Base-by-base conservation (phyloP, 805 yeast species). In the Clavispora santaluciae region DNA sequence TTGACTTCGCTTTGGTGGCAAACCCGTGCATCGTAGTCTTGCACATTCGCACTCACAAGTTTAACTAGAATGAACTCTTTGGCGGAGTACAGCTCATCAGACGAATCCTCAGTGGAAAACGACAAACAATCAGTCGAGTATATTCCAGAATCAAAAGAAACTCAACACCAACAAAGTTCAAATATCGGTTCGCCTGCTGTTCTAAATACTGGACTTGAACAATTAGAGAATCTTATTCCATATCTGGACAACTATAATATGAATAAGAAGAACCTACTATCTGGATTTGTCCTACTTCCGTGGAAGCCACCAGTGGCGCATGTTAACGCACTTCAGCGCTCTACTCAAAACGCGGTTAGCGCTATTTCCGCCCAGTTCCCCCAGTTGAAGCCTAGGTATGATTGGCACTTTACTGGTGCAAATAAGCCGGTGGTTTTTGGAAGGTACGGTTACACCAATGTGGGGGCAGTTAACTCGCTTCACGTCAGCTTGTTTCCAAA, bases 241-340 rank as follows among this genome's bases (percentile, higher is more conserved):
- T 45, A 45, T 38, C 48, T 49, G 52, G 53, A 51, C 26, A 58
- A 57, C 40, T 55, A 53, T 44, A 36, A 49, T 40, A 46, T 49
- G 51, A 42, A 45, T 36, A 39, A 44, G 37, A 42, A 46, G 31
- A 49, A 39, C 5, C 46, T 39, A 18, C 22, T 38, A 6, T 28
- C 50, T 8, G 40, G 46, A 7, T 57, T 47, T 29, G 35, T 43
- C 6, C 53, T 48, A 22, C 34, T 57, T 5, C 56, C 57, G 12
- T 57, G 60, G 57, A 22, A 34, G 17, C 54, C 55, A 3, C 29
- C 43, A 18, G 36, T 37, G 2, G 34, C 33, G 3, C 16, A 26
- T 1, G 25, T 40, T 8, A 17, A 17, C 8, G 25, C 21, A 28
- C 41, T 54, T 12, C 43, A 38, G 15, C 8, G 33, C 5, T 36